Conservation (phyloP, 805 yeast species). For the Saccharomyces paradoxus region DNA sequence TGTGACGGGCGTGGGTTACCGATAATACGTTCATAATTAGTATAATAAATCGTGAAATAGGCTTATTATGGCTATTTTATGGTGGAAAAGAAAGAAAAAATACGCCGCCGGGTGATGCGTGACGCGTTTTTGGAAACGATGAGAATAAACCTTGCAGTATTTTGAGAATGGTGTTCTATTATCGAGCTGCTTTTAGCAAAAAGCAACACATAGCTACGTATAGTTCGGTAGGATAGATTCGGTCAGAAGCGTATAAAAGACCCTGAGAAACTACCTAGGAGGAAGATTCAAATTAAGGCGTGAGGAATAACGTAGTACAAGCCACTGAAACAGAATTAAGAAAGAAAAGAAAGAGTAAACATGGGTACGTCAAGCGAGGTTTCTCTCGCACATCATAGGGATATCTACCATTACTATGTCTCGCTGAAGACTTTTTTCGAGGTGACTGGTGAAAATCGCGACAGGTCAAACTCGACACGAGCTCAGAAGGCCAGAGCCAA, state of each 20-base stretch:
- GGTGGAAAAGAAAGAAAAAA: not conserved
- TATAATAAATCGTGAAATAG: not conserved
- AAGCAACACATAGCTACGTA: not conserved
- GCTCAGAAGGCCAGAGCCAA: conserved; percentile 82
- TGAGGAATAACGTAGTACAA: not conserved
- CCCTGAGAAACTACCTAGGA: not conserved
- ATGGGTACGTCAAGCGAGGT: not conserved
- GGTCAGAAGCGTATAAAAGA: not conserved
- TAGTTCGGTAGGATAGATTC: not conserved
- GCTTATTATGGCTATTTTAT: not conserved
- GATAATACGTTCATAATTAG: not conserved
- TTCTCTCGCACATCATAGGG: conserved; percentile 9
- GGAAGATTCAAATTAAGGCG: not conserved
- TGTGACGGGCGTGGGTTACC: not conserved
- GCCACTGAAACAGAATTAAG: not conserved
- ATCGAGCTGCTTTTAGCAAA: not conserved
- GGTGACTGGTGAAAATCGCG: conserved; percentile 23
- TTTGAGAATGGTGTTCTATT: not conserved
- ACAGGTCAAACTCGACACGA: conserved; percentile 35
- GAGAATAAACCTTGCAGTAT: not conserved
- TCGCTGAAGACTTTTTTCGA: conserved; percentile 23
- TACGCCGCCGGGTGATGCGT: not conserved
- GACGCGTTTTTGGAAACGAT: not conserved
- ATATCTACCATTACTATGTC: conserved; percentile 21
- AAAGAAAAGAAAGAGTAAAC: not conserved